A percentile compares a stretch with the other conserved stretches of the same genome.
Conservation (phyloP, 192 early-diverging fungal genomes). For the Linnemannia exigua region DNA sequence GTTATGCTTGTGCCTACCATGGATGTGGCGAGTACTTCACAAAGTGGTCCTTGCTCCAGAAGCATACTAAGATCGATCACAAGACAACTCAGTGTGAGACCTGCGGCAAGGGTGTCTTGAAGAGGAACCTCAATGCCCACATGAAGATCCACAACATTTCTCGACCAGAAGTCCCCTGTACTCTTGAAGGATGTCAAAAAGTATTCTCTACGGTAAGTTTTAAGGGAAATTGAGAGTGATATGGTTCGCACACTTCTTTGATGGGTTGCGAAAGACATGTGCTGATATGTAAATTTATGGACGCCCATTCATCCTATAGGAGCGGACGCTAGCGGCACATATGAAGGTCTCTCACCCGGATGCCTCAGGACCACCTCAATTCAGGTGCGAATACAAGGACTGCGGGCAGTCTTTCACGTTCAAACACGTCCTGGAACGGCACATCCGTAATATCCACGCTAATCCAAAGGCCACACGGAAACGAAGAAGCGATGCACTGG, state of each 20-base stretch:
- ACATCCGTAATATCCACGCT: slow-evolving; percentile 16
- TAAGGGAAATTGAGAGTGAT: no score
- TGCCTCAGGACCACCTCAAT: background rate
- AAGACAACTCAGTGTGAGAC: slow-evolving; percentile 25
- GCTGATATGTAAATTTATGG: background rate
- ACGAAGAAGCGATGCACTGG: slow-evolving; percentile 27
- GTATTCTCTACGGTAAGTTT: slow-evolving; percentile 45
- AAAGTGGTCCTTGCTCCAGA: slow-evolving; percentile 56
- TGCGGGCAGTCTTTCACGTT: slow-evolving; percentile 49
- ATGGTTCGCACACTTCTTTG: background rate
- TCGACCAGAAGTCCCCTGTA: slow-evolving; percentile 35
- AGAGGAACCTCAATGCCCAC: slow-evolving; percentile 29
- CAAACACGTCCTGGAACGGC: slow-evolving; percentile 39
- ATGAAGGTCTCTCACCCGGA: slow-evolving; percentile 31
- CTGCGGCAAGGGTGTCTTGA: slow-evolving; percentile 36
- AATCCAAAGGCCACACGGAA: slow-evolving; percentile 14
- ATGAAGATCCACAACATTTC: slow-evolving; percentile 37
- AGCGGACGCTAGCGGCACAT: slow-evolving; percentile 48
- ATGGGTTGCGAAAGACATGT: background rate
- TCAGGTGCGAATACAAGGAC: slow-evolving; percentile 53
- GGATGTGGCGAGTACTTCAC: slow-evolving; percentile 51
- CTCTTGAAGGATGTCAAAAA: slow-evolving; percentile 41
- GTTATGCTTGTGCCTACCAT: slow-evolving; percentile 55
- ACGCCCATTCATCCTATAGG: background rate
- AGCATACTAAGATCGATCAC: slow-evolving; percentile 41